Evolutionary conservation across 495 filamentous ascomycete genomes (phyloP).

Genomic region (Aspergillus sparsus): DNA sequence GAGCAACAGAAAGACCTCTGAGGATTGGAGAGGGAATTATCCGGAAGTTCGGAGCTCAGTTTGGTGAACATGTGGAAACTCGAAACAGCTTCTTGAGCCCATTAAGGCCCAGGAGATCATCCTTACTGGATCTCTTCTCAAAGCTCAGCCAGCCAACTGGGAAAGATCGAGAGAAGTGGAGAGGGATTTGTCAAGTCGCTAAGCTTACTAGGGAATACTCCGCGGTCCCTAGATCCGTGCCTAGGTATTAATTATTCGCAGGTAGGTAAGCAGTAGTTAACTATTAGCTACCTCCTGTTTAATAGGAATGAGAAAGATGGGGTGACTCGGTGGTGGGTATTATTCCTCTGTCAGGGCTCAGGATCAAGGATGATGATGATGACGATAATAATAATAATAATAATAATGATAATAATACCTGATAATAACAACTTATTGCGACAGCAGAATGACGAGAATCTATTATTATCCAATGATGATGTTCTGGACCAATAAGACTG

Average conservation of each 20-base stretch:
- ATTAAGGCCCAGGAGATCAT: constrained; percentile 8
- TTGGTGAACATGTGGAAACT: constrained; percentile 15
- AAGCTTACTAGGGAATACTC: constrained; percentile 10
- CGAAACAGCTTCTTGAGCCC: constrained; percentile 4
- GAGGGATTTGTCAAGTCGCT: constrained; percentile 9
- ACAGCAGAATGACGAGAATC: constrained; percentile 2
- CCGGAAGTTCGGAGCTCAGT: not conserved
- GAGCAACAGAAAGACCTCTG: not conserved
- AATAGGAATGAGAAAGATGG: not conserved
- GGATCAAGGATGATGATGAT: too few relatives aligned
- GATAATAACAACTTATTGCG: not conserved
- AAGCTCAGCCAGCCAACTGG: constrained; percentile 16
- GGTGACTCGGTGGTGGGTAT: too few relatives aligned
- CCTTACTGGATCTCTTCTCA: constrained; percentile 3
- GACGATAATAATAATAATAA: not conserved
- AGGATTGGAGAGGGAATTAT: not conserved
- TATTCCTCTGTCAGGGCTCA: too few relatives aligned
- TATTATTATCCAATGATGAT: constrained; percentile 11
- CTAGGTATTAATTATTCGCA: constrained; percentile 2
- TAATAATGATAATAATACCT: not conserved
- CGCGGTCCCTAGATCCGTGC: constrained; percentile 11
- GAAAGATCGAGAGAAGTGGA: constrained; percentile 19
- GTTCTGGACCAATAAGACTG: constrained; percentile 16
- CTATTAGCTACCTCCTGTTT: not conserved
- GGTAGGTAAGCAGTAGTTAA: not conserved